These are phyloP conservation scores for Iris macrosiphon DNA, from an alignment of 106 monocot species.

Conservation along the genomic window DNA sequence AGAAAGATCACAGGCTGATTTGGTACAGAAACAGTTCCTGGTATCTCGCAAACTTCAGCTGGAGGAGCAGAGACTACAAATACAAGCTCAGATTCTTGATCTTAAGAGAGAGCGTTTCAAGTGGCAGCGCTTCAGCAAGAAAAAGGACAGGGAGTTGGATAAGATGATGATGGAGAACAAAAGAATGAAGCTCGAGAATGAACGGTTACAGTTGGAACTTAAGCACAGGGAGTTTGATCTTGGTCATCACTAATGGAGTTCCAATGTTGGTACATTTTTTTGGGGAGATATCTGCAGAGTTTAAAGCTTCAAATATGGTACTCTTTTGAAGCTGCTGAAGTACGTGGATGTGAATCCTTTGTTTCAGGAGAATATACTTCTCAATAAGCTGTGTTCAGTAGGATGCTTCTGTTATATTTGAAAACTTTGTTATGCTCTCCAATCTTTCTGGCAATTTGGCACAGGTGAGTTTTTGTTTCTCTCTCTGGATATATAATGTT, in stretches of 20 bases:
- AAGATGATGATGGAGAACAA: conserved; percentile 63
- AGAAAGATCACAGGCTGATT: conserved; percentile 24
- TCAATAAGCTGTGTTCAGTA: neutral
- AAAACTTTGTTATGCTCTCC: neutral
- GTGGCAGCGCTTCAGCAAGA: conserved; percentile 60
- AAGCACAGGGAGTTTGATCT: conserved; percentile 58
- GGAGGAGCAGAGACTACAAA: conserved; percentile 44
- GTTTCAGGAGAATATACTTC: neutral
- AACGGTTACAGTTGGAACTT: conserved; percentile 45
- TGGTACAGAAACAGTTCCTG: conserved; percentile 26
- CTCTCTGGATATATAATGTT: too few species aligned
- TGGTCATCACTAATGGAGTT: neutral
- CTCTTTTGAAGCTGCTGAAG: neutral
- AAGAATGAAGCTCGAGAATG: conserved; percentile 77
- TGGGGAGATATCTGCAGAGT: too few species aligned
- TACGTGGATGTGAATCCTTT: neutral
- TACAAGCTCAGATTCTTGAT: conserved; percentile 53
- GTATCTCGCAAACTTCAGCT: conserved; percentile 31
- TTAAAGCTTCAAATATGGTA: too few species aligned
- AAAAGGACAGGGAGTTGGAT: conserved; percentile 66
- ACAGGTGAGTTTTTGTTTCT: neutral
- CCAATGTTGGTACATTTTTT: too few species aligned
- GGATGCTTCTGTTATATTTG: conserved; percentile 4
- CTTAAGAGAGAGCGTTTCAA: conserved; percentile 46
- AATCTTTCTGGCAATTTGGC: neutral